Percentiles rank a stretch among this genome's conserved stretches.
Conservation (phyloP, 2,329 filamentous ascomycete species). For the Colletotrichum lini region DNA sequence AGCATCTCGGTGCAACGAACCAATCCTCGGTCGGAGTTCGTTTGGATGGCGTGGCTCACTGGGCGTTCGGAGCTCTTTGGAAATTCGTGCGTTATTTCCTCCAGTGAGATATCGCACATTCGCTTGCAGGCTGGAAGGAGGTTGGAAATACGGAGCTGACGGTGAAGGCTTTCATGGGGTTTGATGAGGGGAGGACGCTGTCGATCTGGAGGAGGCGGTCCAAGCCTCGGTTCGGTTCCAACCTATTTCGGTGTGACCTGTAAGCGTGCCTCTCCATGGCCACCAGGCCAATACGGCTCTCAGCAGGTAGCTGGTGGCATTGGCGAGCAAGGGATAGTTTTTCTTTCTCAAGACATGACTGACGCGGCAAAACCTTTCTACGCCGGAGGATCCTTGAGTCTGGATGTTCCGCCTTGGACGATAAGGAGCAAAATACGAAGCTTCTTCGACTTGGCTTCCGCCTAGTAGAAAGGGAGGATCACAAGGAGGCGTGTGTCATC, state of each 20-base stretch:
- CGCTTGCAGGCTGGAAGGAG: conserved; percentile 25
- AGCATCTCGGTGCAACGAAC: conserved; percentile 35
- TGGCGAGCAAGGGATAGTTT: background rate
- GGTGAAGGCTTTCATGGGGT: conserved; percentile 16
- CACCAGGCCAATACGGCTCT: background rate
- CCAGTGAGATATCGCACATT: conserved; percentile 30
- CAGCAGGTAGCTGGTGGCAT: background rate
- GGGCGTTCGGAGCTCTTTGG: conserved; percentile 18
- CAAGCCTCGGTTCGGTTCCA: conserved; percentile 38
- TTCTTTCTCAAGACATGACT: background rate
- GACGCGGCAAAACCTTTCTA: conserved; percentile 24
- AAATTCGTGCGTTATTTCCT: conserved; percentile 33
- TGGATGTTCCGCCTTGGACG: background rate
- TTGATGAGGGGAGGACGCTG: conserved; percentile 22
- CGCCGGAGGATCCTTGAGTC: background rate
- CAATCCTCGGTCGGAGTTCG: conserved; percentile 18
- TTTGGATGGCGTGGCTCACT: conserved; percentile 19
- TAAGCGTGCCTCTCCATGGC: background rate
- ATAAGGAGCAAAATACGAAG: conserved; percentile 11
- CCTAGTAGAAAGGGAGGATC: conserved; percentile 8
- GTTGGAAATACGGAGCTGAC: conserved; percentile 31
- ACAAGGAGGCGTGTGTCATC: conserved; percentile 29
- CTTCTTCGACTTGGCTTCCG: conserved; percentile 9
- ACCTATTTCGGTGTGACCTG: conserved; percentile 19
- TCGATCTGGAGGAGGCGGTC: conserved; percentile 28